Base-by-base conservation (phyloP, 228 moss, liverwort and hornwort species). In the Sphagnum fallax region DNA sequence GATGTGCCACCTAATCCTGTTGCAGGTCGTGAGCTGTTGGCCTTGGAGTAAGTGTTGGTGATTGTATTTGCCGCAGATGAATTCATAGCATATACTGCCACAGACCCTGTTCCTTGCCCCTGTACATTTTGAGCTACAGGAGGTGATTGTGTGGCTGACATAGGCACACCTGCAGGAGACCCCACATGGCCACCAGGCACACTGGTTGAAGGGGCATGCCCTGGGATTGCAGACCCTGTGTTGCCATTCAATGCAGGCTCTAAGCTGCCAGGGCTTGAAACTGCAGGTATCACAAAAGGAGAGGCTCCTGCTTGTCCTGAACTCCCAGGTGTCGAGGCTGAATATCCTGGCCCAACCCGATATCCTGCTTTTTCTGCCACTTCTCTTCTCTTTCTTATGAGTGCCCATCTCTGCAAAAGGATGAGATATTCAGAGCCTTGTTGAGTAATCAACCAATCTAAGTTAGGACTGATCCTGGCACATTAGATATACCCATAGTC, bases 331-430 rank as follows among this genome's bases (percentile, higher is more conserved):
- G 80, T 77, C 62, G 82, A 73, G 6, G 67, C 67, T 69, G 78
- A 74, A 49, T 75, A 78, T 66, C 84, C 79, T 79, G 87, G 73
- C 10, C 82, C 77, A 47, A 66, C 75, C 67, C 50, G 73, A 67
- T 79, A 79, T 52, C 87, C 84, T 52, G 87, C 83, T 69, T 75
- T 85, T 70, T 89, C 89, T 79, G 84, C 87, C 60, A 89, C 80
- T 76, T 90, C 95, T 72, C 84, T 78, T 68, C 95, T 84, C 79
- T 92, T 95, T 75, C 89, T 80, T 74, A 95, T 95, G 66, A 95
- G 76, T 5, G 95, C 95, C 95, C 95, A 95, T 79, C 95, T 91
- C 95, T 95, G 84, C 78, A 84, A 63, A 63, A 62, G 58, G 60
- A 55, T 16, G 49, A 68, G 8, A 62, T 14, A 16, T 62, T 62